Evolutionary conservation across 768 basidiomycete species (phyloP), one percentile per base, ranked within the genome.

Genomic region (Boletus reticulatus): DNA sequence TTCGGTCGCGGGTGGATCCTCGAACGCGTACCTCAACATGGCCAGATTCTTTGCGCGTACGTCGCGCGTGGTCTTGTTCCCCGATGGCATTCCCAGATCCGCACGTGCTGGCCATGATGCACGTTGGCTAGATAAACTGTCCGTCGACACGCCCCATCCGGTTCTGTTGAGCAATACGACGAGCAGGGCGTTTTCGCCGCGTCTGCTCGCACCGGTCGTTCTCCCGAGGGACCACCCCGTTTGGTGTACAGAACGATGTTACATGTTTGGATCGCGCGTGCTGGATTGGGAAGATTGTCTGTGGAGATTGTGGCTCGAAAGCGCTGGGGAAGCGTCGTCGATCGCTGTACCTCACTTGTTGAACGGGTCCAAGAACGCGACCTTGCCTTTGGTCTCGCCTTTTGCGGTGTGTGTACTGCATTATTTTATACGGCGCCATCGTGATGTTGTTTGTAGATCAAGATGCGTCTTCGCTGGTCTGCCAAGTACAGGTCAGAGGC

Each of bases 211-310:
- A 3, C 82, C 85, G 4, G 59, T 83, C 16, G 56, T 84, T 20
- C 62, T 72, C 61, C 66, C 60, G 56, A 75, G 61, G 62, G 72
- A 83, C 60, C 71, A 82, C 58, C 72, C 76, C 1, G 63, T 80
- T 10, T 88, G 86, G 86, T 88, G 86, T 59, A 77, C 80, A 2
- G 85, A 87, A 55, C 77, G 84, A 37, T 73, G 79, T 53, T 80
- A 82, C 55, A 59, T 77, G 17, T 65, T 70, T 44, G 67, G 70
- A 34, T 76, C 79, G 22, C 81, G 84, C 20, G 56, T 61, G 1
- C 67, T 75, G 4, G 83, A 85, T 55, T 88, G 85, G 85, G 73
- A 77, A 34, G 82, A 84, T 55, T 88, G 86, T 64, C 67, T 87
- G 14, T 88, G 85, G 85, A 82, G 84, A 61, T 55, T 85, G 53